These are phyloP conservation scores for Lipomyces orientalis DNA, from an alignment of 805 yeast species.

Conservation along the genomic window DNA sequence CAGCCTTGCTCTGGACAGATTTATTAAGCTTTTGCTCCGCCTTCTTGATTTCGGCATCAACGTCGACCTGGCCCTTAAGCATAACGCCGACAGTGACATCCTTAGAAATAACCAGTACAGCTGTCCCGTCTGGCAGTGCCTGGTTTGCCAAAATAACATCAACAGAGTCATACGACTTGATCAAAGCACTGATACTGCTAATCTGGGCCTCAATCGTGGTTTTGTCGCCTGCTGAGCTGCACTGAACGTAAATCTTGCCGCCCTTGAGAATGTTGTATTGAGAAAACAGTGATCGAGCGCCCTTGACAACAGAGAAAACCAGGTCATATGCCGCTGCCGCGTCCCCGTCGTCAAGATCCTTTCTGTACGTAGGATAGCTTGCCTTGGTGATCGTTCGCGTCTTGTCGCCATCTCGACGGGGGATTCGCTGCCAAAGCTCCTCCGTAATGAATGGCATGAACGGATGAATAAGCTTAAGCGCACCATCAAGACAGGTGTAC, in stretches of 20 bases:
- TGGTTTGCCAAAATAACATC: slow-evolving; percentile 46
- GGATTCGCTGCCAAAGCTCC: slow-evolving; percentile 99
- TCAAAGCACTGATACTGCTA: slow-evolving; percentile 86
- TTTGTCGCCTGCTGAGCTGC: slow-evolving; percentile 55
- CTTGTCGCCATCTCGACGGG: slow-evolving; percentile 76
- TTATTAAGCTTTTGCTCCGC: slow-evolving; percentile 76
- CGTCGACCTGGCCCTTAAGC: slow-evolving; percentile 93
- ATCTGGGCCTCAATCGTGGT: slow-evolving; percentile 70
- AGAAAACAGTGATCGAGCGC: slow-evolving; percentile 87
- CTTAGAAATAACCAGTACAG: slow-evolving; percentile 78
- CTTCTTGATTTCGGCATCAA: slow-evolving; percentile 87
- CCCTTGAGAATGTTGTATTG: slow-evolving; percentile 89
- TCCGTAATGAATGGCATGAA: slow-evolving; percentile 98
- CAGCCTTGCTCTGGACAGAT: slow-evolving; percentile 62
- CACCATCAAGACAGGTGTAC: slow-evolving; percentile 90
- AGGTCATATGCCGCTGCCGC: slow-evolving; percentile 81
- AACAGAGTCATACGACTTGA: slow-evolving; percentile 54
- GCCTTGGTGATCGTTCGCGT: slow-evolving; percentile 79
- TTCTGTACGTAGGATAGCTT: slow-evolving; percentile 69
- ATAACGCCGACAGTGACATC: slow-evolving; percentile 84
- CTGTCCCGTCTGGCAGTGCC: slow-evolving; percentile 86
- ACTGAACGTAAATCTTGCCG: slow-evolving; percentile 83
- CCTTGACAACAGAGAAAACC: slow-evolving; percentile 83
- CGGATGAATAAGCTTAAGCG: slow-evolving; percentile 91
- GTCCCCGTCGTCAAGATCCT: slow-evolving; percentile 64